Evolutionary conservation across 2,329 filamentous ascomycete genomes (phyloP).

Genomic region (Celoporthe dispersa): DNA sequence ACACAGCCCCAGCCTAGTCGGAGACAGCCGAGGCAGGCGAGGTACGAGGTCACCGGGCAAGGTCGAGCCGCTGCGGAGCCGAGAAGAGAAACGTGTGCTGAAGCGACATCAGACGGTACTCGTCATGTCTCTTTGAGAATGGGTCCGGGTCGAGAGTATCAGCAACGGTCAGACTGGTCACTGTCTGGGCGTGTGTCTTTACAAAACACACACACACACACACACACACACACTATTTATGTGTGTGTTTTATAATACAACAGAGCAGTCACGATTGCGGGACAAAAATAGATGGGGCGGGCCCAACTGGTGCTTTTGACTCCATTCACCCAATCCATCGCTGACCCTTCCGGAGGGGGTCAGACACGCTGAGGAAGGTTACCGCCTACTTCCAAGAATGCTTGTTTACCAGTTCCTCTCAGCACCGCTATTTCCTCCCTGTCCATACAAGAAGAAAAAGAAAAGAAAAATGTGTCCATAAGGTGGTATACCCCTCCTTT

Average conservation of each 20-base stretch:
- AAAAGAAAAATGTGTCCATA: constrained; percentile 13
- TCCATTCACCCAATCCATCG: neutral
- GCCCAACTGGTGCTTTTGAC: constrained; percentile 1
- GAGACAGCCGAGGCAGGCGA: too few relatives aligned
- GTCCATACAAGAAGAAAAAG: too few relatives aligned
- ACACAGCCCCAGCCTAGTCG: too few relatives aligned
- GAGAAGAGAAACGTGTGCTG: neutral
- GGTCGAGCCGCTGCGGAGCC: neutral
- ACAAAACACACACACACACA: neutral
- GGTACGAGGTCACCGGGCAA: neutral
- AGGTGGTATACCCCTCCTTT: constrained; percentile 27
- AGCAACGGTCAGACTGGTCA: neutral
- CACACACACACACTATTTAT: too few relatives aligned
- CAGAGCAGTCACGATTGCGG: neutral
- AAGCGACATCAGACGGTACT: neutral
- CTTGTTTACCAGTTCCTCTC: neutral
- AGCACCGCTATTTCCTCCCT: neutral
- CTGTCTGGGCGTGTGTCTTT: neutral
- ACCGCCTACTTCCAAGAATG: neutral
- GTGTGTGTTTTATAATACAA: neutral
- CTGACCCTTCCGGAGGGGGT: neutral
- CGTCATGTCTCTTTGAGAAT: neutral
- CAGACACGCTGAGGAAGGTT: neutral
- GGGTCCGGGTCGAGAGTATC: neutral
- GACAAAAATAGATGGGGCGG: neutral